Base-by-base conservation (phyloP, 2,329 filamentous ascomycete species). In the Aspergillus luchuensis region DNA sequence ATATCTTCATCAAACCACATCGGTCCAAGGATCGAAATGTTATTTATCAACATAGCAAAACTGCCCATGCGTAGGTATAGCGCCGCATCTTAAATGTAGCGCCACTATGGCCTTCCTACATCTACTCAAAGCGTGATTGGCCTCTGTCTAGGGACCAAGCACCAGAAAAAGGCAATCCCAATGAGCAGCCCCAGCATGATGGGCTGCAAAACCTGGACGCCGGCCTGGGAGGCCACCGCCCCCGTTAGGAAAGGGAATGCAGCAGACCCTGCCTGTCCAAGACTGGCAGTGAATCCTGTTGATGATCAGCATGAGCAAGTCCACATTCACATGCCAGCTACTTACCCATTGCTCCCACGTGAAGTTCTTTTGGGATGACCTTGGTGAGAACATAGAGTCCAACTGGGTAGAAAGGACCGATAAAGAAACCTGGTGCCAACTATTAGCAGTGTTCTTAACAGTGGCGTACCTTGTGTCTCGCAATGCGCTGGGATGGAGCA, bases 371-470 rank as follows among this genome's bases (percentile, higher is more conserved):
- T 17, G 67, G 66, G 56, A 69, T 55, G 7, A 68, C 60, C 38
- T 67, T 58, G 10, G 65, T 69, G 19, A 69, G 65, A 28, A 69
- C 59, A 39, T 67, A 69, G 2, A 69, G 58, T 3, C 67, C 66
- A 30, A 69, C 67, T 19, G 67, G 67, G 57, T 69, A 69, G 50
- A 68, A 66, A 8, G 67, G 67, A n/a, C 67, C 67, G 38, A 68
- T 68, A 55, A 69, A 67, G 41, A 69, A 69, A n/a, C 67, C 67
- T 69, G 38, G 33, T 33, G n/a, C n/a, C 13, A 3, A 25, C 39
- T 25, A 41, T 63, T 36, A 61, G 33, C 28, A 23, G 25, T 41
- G 45, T 2, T 8, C 4, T 17, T 15, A 15, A 43, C 23, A 17
- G 41, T 3, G 19, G 13, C 23, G 17, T 41, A 28, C 11, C n/a